Percentiles rank a stretch among this genome's conserved stretches.
These are phyloP conservation scores for Porcisia deanei DNA, from an alignment of 208 protist species.

Conservation along the genomic window DNA sequence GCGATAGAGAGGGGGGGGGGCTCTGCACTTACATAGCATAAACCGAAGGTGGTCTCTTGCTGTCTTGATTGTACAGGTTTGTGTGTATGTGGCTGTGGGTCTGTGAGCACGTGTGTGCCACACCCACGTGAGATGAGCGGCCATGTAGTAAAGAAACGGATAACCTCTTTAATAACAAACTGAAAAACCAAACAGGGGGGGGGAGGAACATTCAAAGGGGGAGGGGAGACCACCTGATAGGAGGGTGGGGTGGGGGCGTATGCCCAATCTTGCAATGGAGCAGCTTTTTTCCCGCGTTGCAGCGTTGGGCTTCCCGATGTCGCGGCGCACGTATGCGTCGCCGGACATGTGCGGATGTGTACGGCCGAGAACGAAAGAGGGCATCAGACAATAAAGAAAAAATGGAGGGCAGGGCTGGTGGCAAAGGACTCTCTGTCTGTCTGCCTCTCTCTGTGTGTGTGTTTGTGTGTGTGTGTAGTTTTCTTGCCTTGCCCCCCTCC, in stretches of 20 bases:
- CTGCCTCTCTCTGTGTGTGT: not conserved
- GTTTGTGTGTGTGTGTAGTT: not conserved
- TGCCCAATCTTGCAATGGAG: not conserved
- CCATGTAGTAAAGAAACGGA: not conserved
- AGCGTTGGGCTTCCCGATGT: not conserved
- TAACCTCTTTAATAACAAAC: slow-evolving; percentile 7
- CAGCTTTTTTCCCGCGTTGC: not conserved
- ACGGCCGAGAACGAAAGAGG: not conserved
- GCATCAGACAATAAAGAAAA: no score
- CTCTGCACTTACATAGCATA: not conserved
- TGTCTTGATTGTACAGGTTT: not conserved
- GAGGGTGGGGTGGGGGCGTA: not conserved
- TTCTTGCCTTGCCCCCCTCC: not conserved
- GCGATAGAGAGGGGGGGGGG: not conserved
- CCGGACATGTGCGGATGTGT: not conserved
- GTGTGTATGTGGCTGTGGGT: not conserved
- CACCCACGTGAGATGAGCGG: not conserved
- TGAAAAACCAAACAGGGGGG: not conserved
- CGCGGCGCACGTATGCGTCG: not conserved
- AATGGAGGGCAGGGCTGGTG: not conserved
- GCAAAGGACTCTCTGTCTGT: not conserved
- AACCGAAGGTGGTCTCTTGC: not conserved
- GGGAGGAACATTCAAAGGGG: not conserved
- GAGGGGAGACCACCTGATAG: not conserved
- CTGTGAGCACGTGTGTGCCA: not conserved